Evolutionary conservation across 2,329 filamentous ascomycete genomes (phyloP), one percentile per base, ranked within the genome.

Genomic region (Trichothecium roseum): DNA sequence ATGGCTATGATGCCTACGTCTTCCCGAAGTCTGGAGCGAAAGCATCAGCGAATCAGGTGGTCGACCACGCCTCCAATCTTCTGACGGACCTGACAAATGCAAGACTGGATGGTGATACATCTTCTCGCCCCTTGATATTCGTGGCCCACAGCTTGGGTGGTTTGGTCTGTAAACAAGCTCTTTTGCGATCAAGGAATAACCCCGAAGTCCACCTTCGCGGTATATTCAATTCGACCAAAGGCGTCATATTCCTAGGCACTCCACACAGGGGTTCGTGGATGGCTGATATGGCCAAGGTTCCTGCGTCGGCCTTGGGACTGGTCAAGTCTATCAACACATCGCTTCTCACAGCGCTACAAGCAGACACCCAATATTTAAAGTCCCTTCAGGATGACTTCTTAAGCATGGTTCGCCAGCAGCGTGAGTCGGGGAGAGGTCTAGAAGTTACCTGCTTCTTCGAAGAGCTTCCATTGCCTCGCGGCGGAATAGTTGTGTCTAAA

Each of bases 91-190:
- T 59, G 28, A 41, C 45, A 4, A 41, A 35, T 1, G 44, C 56
- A 12, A 44, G 53, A 36, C 37, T 32, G 3, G 12, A 3, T 8
- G 31, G 32, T 17, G 28, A 46, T 17, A 43, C 49, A 5, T 34
- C 43, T 8, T 36, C 43, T 24, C 49, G 50, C 2, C 52, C 52
- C 2, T 34, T 61, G 17, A 50, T 63, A 12, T 57, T 63, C 20
- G 48, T 63, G 5, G 49, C 45, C 6, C 59, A 63, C 38, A 60
- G 59, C 40, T 42, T 64, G 0, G 60, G 60, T 8, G 60, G 59
- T 5, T 44, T 64, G 5, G 54, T 63, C 9, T 59, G 51, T 42
- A 56, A 66, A 39, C 36, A 57, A 30, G 55, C 58, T 4, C 41
- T 62, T 26, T 37, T 55, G 0, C 37, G 45, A 5, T 62, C 57